Evolutionary conservation across 2,329 filamentous ascomycete species (phyloP).

Genomic region (Annulohypoxylon truncatum): DNA sequence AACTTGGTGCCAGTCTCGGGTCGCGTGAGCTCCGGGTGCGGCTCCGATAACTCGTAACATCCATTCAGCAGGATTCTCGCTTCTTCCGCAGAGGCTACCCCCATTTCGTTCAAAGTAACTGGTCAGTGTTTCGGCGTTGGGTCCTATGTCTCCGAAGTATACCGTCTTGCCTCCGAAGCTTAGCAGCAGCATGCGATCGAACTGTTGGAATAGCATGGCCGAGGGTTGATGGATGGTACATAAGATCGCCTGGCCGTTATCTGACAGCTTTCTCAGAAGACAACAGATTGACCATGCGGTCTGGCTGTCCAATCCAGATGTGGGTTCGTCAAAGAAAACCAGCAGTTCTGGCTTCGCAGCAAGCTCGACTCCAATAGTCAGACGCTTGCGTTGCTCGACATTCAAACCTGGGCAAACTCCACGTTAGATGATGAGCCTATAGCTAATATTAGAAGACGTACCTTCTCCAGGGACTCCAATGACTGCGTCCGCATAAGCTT

Average conservation of each 20-base stretch:
- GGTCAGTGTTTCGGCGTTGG: conserved; percentile 60
- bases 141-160: conserved; percentile 67
- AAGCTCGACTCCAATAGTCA: conserved; percentile 80
- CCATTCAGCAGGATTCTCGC: conserved; percentile 73
- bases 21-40: conserved; percentile 18
- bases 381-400: conserved; percentile 60
- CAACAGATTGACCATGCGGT: conserved; percentile 78
- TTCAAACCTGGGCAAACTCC: conserved; percentile 48
- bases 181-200: conserved; percentile 66
- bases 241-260: conserved; percentile 56
- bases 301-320: conserved; percentile 78
- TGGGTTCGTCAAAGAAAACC: conserved; percentile 80
- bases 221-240: conserved; percentile 60
- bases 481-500: conserved; percentile 74
- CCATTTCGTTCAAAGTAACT: conserved; percentile 71
- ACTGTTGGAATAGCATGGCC: conserved; percentile 55
- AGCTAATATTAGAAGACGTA: background rate
- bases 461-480: conserved; percentile 76
- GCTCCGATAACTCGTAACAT: conserved; percentile 61
- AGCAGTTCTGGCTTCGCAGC: conserved; percentile 77
- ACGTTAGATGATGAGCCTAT: background rate
- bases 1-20: conserved; percentile 49
- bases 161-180: conserved; percentile 66
- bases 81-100: conserved; percentile 60
- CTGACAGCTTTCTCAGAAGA: conserved; percentile 72